phyloP scores from a whole-genome alignment of 2,329 filamentous ascomycete species.

The Trichophyton equinum region DNA sequence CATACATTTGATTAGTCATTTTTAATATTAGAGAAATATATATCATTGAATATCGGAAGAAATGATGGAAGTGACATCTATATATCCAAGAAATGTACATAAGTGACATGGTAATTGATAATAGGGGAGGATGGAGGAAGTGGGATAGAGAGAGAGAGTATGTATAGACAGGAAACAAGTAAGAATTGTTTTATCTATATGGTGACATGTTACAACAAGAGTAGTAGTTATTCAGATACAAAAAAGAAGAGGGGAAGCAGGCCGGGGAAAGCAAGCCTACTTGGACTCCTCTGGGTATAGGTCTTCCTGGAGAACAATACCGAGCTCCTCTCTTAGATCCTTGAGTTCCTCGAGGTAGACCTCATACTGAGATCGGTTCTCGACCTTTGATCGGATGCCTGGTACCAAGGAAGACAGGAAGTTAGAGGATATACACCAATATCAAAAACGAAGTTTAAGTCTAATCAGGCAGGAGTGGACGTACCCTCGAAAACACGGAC shows the following conservation, averaged over 20 bases:
- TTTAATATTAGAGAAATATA: background rate
- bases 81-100: background rate
- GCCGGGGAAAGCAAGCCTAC: constrained; percentile 8
- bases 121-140: background rate
- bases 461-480: constrained; percentile 19
- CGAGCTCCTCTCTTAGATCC: constrained; percentile 83
- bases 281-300: constrained; percentile 57
- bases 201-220: constrained; percentile 1
- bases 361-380: constrained; percentile 98
- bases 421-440: constrained; percentile 6
- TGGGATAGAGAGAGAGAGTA: background rate
- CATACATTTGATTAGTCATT: background rate
- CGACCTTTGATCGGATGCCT: constrained; percentile 99
- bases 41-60: background rate
- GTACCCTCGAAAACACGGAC: constrained; percentile 97
- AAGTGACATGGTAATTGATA: background rate
- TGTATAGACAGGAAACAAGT: background rate
- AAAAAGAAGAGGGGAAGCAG: background rate
- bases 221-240: constrained; percentile 3
- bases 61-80: background rate
- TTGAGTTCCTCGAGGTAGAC: constrained; percentile 85
- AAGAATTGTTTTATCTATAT: constrained; percentile 2
- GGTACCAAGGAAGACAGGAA: constrained; percentile 7
- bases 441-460: background rate
- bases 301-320: constrained; percentile 80